These are phyloP conservation scores for Leptographium galeiforme DNA, from an alignment of 2,329 filamentous ascomycete genomes.

Conservation along the genomic window DNA sequence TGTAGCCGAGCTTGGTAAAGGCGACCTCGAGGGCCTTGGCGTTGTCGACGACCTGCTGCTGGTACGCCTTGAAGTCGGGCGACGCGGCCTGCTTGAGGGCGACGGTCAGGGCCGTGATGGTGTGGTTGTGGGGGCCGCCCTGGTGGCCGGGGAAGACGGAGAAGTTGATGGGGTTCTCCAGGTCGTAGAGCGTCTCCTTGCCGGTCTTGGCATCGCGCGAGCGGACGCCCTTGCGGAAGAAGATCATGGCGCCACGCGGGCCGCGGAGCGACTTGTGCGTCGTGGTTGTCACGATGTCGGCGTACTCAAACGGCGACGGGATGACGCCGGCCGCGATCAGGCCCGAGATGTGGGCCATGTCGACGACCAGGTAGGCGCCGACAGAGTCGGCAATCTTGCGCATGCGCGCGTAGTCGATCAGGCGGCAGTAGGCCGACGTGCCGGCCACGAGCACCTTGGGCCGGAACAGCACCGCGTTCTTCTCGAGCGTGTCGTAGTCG, in stretches of 20 bases:
- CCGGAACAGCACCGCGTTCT: slow-evolving; percentile 81
- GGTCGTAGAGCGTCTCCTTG: slow-evolving; percentile 80
- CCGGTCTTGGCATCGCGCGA: slow-evolving; percentile 82
- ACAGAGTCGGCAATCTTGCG: slow-evolving; percentile 88
- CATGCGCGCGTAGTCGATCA: slow-evolving; percentile 96
- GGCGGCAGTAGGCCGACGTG: slow-evolving; percentile 93
- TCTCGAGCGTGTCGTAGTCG: slow-evolving; percentile 86
- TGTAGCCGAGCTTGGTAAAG: slow-evolving; percentile 81
- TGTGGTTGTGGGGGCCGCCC: slow-evolving; percentile 98
- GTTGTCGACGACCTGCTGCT: slow-evolving; percentile 83
- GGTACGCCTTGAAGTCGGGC: slow-evolving; percentile 87
- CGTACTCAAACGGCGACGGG: slow-evolving; percentile 80
- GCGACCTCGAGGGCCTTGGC: slow-evolving; percentile 80
- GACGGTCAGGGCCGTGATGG: slow-evolving; percentile 91
- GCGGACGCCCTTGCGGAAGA: slow-evolving; percentile 95
- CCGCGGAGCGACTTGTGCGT: slow-evolving; percentile 98
- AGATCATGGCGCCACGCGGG: slow-evolving; percentile 98
- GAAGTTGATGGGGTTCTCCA: slow-evolving; percentile 94
- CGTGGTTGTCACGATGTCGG: slow-evolving; percentile 94
- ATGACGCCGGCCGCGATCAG: slow-evolving; percentile 88
- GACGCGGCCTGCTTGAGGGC: slow-evolving; percentile 87
- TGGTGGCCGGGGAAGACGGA: slow-evolving; percentile 99
- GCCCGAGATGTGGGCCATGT: slow-evolving; percentile 98
- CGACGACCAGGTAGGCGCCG: slow-evolving; percentile 86
- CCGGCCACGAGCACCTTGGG: slow-evolving; percentile 94